These are phyloP conservation scores for Penicillium robsamsonii DNA, from an alignment of 495 filamentous ascomycete genomes.

Conservation along the genomic window DNA sequence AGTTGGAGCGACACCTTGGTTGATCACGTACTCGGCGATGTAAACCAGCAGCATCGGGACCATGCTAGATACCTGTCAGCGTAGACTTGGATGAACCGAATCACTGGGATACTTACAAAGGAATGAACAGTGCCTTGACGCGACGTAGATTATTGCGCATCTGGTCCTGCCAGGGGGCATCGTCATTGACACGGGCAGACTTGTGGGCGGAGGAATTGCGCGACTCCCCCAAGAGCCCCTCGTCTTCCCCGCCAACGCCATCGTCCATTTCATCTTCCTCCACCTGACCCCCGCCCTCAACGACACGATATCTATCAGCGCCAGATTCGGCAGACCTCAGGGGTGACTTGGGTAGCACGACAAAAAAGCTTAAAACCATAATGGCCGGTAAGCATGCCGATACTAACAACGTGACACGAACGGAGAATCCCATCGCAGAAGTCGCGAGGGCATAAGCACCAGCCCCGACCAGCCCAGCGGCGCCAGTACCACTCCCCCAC, in stretches of 20 bases:
- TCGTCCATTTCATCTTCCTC: conserved; percentile 36
- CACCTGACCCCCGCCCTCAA: conserved; percentile 42
- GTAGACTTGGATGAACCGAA: not conserved
- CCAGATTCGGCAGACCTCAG: conserved; percentile 34
- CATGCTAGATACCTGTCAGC: conserved; percentile 60
- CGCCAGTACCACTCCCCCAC: conserved; percentile 93
- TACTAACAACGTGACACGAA: conserved; percentile 66
- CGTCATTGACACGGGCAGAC: conserved; percentile 6
- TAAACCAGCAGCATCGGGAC: conserved; percentile 89
- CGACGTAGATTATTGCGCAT: conserved; percentile 52
- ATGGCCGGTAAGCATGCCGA: conserved; percentile 75
- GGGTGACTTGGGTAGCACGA: conserved; percentile 65
- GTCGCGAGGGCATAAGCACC: conserved; percentile 84
- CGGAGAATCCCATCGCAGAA: conserved; percentile 68
- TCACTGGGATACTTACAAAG: conserved; percentile 57
- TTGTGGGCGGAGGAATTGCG: conserved; percentile 25
- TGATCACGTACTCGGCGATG: conserved; percentile 93
- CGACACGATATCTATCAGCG: conserved; percentile 29
- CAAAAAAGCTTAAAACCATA: conserved; percentile 85
- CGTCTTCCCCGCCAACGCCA: conserved; percentile 33
- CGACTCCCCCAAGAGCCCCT: conserved; percentile 41
- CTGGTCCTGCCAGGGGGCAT: conserved; percentile 26
- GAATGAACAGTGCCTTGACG: conserved; percentile 58
- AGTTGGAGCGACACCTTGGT: conserved; percentile 86
- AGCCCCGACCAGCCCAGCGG: conserved; percentile 81